These are phyloP conservation scores for Avena atlantica DNA, from an alignment of 176 grass and related monocot species.

Conservation along the genomic window DNA sequence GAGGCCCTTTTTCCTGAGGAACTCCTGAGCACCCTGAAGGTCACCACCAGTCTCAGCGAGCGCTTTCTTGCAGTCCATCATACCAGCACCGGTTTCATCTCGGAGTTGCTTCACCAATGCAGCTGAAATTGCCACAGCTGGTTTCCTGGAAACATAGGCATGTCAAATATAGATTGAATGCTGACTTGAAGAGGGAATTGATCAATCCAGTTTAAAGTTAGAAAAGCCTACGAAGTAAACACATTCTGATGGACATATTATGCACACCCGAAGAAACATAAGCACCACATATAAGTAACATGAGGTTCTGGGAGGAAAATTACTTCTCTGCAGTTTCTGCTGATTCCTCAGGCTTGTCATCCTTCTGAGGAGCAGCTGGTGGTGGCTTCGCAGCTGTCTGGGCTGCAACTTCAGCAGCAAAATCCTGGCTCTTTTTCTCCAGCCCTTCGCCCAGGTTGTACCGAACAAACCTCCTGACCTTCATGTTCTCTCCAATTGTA, in stretches of 20 bases:
- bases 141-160: slow-evolving; percentile 63
- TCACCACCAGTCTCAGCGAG: slow-evolving; percentile 78
- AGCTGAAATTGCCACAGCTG: slow-evolving; percentile 70
- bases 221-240: slow-evolving; percentile 33
- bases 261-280: neutral
- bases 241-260: slow-evolving; percentile 12
- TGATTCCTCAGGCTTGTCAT: slow-evolving; percentile 65
- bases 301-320: slow-evolving; percentile 35
- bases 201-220: slow-evolving; percentile 25
- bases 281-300: slow-evolving; percentile 6
- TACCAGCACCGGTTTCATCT: slow-evolving; percentile 95
- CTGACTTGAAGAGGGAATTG: neutral
- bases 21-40: slow-evolving; percentile 86
- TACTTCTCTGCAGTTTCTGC: slow-evolving; percentile 78
- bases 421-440: slow-evolving; percentile 96
- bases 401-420: slow-evolving; percentile 95
- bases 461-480: slow-evolving; percentile 88
- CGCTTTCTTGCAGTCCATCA: slow-evolving; percentile 99
- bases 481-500: slow-evolving; percentile 93
- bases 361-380: slow-evolving; percentile 43
- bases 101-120: slow-evolving; percentile 94
- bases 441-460: slow-evolving; percentile 96
- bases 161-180: slow-evolving; percentile 35
- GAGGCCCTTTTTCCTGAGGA: slow-evolving; percentile 96
- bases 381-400: slow-evolving; percentile 68